Conservation (phyloP, 2,329 filamentous ascomycete species). For the Pyricularia pennisetigena region DNA sequence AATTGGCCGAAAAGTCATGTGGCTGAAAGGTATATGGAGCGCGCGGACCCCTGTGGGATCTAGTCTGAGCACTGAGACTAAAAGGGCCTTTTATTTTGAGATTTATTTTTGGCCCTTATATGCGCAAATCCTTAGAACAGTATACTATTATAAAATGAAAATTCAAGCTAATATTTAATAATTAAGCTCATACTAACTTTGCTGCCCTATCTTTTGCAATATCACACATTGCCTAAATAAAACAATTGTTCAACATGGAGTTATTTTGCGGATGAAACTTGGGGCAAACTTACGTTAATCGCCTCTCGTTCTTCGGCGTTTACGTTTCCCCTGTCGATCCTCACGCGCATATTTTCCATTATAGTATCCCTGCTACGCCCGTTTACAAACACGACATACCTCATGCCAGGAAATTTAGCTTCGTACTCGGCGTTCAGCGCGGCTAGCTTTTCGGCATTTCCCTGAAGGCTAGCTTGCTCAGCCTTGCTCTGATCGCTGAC, state of each 20-base stretch:
- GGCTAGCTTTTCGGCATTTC: conserved; percentile 46
- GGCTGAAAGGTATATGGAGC: no score
- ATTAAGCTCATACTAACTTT: conserved; percentile 53
- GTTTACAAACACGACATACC: conserved; percentile 90
- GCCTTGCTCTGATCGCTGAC: conserved; percentile 72
- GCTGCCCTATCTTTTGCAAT: conserved; percentile 72
- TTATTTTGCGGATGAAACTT: not conserved
- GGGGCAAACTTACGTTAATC: conserved; percentile 52
- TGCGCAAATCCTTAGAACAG: no score
- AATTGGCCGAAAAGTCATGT: no score
- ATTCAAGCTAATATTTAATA: not conserved
- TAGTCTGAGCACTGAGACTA: no score
- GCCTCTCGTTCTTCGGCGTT: conserved; percentile 60
- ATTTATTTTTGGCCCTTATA: no score
- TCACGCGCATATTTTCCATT: conserved; percentile 69
- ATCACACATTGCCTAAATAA: conserved; percentile 71
- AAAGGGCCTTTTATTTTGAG: no score
- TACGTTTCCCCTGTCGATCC: conserved; percentile 61
- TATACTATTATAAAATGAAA: no score
- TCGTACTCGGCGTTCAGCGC: conserved; percentile 72
- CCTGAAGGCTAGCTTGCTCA: conserved; percentile 70
- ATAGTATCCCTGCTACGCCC: conserved; percentile 63
- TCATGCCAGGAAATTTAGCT: conserved; percentile 65
- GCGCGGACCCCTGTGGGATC: no score
- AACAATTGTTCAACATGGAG: not conserved